These are phyloP conservation scores for Colletotrichum sp. DNA, from an alignment of 2,329 filamentous ascomycete species.

Conservation along the genomic window DNA sequence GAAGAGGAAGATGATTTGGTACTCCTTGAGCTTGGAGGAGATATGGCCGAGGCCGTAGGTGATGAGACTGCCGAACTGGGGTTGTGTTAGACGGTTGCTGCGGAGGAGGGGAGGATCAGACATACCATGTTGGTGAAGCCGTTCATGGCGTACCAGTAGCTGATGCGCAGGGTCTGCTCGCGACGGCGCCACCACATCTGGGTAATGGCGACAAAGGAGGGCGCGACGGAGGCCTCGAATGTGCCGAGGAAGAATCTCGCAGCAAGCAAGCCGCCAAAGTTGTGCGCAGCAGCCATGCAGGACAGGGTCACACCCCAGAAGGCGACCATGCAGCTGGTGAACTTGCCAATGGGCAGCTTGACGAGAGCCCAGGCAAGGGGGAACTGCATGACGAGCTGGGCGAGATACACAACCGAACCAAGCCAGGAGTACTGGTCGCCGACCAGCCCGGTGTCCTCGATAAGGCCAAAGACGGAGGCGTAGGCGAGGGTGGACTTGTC, in stretches of 20 bases:
- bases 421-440: constrained; percentile 67
- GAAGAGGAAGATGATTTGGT: constrained; percentile 61
- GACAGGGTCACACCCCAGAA: constrained; percentile 57
- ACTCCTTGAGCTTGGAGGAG: constrained; percentile 37
- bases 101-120: background rate
- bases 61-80: constrained; percentile 55
- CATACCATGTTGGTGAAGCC: constrained; percentile 26
- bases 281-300: constrained; percentile 55
- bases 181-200: constrained; percentile 40
- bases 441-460: constrained; percentile 60
- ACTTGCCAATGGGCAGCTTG: constrained; percentile 59
- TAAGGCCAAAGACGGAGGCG: constrained; percentile 67
- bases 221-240: constrained; percentile 55
- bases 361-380: constrained; percentile 57
- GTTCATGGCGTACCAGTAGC: constrained; percentile 35
- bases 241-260: constrained; percentile 50
- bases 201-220: constrained; percentile 52
- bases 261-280: constrained; percentile 49
- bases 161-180: constrained; percentile 36
- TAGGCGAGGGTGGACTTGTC: constrained; percentile 40
- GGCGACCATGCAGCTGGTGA: constrained; percentile 55
- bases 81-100: constrained; percentile 2
- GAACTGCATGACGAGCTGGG: constrained; percentile 63
- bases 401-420: constrained; percentile 65
- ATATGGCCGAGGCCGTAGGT: constrained; percentile 64